Evolutionary conservation across 495 filamentous ascomycete species (phyloP), one percentile per base, ranked within the genome.

Genomic region (Tuber calosporum): DNA sequence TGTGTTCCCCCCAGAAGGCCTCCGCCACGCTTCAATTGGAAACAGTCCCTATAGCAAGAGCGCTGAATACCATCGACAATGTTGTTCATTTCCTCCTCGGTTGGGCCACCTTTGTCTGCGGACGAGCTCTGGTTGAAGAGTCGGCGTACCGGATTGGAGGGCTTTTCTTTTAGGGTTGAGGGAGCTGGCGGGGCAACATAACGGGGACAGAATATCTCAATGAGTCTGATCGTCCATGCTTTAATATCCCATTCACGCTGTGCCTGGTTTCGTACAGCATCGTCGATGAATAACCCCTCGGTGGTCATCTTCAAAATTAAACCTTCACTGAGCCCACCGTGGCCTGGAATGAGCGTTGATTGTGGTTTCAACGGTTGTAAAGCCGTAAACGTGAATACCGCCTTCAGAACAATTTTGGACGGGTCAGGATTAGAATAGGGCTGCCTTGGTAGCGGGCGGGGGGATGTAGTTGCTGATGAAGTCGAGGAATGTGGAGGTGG

Each of bases 171-270:
- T 20, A 53, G 67, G 0, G 69, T 68, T 26, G 53, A 48, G 34
- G 73, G 58, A 42, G 75, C 34, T 30, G 79, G 79, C 15, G 79
- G 76, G 22, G 79, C 73, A 22, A 75, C 75, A 39, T 81, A 83
- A 42, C 86, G 85, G 36, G 91, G 89, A 77, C 90, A 93, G 89
- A 92, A 94, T 82, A 97, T 90, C 85, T 99, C 95, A 77, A 95
- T 89, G 38, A 89, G 85, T 83, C 94, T 97, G 83, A 99, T 87
- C 19, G 92, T 96, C 95, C 95, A 97, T 26, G 94, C 94, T 81
- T 97, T 97, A 82, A 97, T 87, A 81, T 99, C 95, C 96, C 96
- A 99, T 84, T 98, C 96, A 68, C 95, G 87, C 30, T 90, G 89
- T 3, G 96, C 90, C 2, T 75, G 73, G 58, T 89, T 89, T 26